Evolutionary conservation across 2,329 filamentous ascomycete species (phyloP).

Genomic region (Stylonectria norvegica): DNA sequence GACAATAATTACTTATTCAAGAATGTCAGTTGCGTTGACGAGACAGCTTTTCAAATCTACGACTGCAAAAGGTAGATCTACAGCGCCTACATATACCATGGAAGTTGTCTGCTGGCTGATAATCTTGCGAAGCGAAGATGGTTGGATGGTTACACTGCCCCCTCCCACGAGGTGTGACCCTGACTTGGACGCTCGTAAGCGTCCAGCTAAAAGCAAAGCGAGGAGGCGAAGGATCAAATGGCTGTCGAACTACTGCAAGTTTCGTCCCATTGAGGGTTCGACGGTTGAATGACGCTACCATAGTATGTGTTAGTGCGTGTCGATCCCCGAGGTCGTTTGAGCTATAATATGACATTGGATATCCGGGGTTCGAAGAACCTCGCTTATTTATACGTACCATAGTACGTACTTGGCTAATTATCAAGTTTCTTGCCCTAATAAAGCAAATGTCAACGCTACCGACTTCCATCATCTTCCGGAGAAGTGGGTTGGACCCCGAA

Average conservation of each 20-base stretch:
- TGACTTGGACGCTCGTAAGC: not conserved
- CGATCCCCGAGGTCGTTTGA: not conserved
- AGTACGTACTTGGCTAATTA: too few species aligned
- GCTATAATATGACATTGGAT: not conserved
- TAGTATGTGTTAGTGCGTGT: not conserved
- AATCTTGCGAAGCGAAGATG: not conserved
- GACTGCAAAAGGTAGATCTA: too few species aligned
- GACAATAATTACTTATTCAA: too few species aligned
- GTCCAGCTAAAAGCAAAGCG: not conserved
- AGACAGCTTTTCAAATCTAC: too few species aligned
- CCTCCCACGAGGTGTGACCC: not conserved
- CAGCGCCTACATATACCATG: not conserved
- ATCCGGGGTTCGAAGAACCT: not conserved
- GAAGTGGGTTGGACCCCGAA: not conserved
- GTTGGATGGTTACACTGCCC: not conserved
- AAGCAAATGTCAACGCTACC: not conserved
- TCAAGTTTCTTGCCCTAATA: not conserved
- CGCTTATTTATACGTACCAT: not conserved
- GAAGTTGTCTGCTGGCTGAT: not conserved
- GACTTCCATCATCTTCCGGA: not conserved
- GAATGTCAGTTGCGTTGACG: too few species aligned
- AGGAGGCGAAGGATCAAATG: conserved; percentile 2
- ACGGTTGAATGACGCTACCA: not conserved
- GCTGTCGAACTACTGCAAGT: not conserved
- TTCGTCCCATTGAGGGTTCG: not conserved